Conservation (phyloP, 2,329 filamentous ascomycete genomes). For the Cytospora paraplurivora region DNA sequence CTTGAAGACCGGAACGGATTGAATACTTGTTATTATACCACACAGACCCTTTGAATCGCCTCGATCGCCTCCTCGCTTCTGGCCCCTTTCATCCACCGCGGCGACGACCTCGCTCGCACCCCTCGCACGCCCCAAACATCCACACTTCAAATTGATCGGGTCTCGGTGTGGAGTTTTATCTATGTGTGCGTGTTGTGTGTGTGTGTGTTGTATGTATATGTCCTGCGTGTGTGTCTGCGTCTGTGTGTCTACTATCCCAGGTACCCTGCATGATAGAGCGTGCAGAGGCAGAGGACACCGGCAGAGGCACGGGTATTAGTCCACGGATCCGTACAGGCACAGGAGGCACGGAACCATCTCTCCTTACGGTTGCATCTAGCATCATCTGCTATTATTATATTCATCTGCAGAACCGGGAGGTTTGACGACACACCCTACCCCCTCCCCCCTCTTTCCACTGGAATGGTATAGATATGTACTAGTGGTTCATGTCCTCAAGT, state of each 20-base stretch:
- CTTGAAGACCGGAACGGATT: neutral
- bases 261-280: neutral
- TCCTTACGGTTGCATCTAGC: neutral
- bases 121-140: neutral
- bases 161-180: slow-evolving; percentile 12
- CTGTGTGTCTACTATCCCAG: neutral
- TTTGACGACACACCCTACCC: no score
- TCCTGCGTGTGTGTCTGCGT: neutral
- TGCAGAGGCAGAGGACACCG: neutral
- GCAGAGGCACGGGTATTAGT: neutral
- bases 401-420: neutral
- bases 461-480: neutral
- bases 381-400: neutral
- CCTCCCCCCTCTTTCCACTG: neutral
- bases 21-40: neutral
- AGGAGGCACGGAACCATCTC: neutral
- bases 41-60: neutral
- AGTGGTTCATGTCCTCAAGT: neutral
- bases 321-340: no score
- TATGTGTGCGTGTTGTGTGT: neutral
- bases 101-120: neutral
- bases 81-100: neutral
- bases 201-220: neutral
- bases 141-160: neutral
- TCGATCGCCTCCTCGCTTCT: neutral